Evolutionary conservation across 805 yeast genomes (phyloP), one percentile per base, ranked within the genome.

Genomic region (Metschnikowia anglica): DNA sequence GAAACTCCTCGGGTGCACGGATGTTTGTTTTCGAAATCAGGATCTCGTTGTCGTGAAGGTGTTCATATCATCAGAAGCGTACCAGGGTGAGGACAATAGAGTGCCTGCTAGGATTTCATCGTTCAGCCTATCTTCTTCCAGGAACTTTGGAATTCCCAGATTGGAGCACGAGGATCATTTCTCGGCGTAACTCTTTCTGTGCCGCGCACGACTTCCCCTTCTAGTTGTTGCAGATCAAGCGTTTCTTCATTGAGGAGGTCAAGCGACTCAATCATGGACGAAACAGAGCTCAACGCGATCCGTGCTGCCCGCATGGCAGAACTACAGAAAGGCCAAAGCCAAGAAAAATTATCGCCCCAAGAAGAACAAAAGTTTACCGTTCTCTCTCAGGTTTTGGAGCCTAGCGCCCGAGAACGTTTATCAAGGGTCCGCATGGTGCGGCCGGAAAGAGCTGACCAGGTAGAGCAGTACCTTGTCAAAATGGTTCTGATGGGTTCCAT

Each of bases 241-340:
- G n/a, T n/a, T n/a, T n/a, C n/a, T n/a, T n/a, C n/a, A n/a, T n/a
- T n/a, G n/a, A 26, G 16, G 15, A 26, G 29, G 29, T 26, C 16
- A n/a, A 9, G 16, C 25, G 10, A 27, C 38, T 4, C 18, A 29
- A 54, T 21, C 11, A 88, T 89, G 96, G 96, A 88, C 55, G 91
- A 88, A 60, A 65, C 81, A 17, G 99, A 91, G 63, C 70, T 91
- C 46, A 81, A 83, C 53, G 97, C 97, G 24, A 86, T 91, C 50
- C 79, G 98, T 54, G 88, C 88, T 34, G 97, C 97, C n/a, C 78
- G 98, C 52, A 65, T 91, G 54, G 83, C 84, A 18, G 96, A 91
- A 63, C 70, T 91, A 48, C 95, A 86, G 61, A 72, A 76, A 48
- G 74, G 73, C 47, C 62, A 76, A 1, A 76, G 76, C n/a, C 51